Percentiles rank a stretch among this genome's conserved stretches.
phyloP scores from a whole-genome alignment of 352 stramenopile genomes.

The Saprolegnia diclina region DNA sequence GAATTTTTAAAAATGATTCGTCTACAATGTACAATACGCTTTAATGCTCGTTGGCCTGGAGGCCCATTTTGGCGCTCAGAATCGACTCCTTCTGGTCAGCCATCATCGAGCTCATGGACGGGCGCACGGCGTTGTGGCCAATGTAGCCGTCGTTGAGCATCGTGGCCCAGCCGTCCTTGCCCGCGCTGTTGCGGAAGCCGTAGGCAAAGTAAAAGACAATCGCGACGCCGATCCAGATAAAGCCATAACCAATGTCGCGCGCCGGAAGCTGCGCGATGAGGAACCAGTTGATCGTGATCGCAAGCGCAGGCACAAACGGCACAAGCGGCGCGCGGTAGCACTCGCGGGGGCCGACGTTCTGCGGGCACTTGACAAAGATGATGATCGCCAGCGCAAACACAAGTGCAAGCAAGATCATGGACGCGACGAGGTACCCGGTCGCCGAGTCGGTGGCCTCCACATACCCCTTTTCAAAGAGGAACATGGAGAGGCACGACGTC shows the following conservation, averaged over 20 bases:
- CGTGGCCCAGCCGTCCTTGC: slow-evolving; percentile 51
- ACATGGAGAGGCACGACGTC: slow-evolving; percentile 38
- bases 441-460: slow-evolving; percentile 29
- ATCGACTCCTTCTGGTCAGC: background rate
- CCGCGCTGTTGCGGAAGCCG: slow-evolving; percentile 59
- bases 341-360: slow-evolving; percentile 38
- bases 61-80: background rate
- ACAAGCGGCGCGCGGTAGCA: slow-evolving; percentile 62
- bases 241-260: slow-evolving; percentile 53
- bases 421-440: background rate
- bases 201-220: slow-evolving; percentile 64
- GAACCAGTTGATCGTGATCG: slow-evolving; percentile 88
- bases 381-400: slow-evolving; percentile 31
- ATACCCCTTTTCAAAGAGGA: slow-evolving; percentile 71
- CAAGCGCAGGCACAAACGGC: slow-evolving; percentile 67
- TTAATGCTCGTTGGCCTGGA: background rate
- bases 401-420: slow-evolving; percentile 39
- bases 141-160: slow-evolving; percentile 38
- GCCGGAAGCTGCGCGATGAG: slow-evolving; percentile 76
- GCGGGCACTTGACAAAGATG: slow-evolving; percentile 55
- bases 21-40: slow-evolving; percentile 1
- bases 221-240: slow-evolving; percentile 61
- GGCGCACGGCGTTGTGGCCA: slow-evolving; percentile 39
- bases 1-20: background rate
- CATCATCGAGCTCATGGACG: slow-evolving; percentile 41